Evolutionary conservation across 208 protist species (phyloP).

Genomic region (Ichthyophonus hoferi): DNA sequence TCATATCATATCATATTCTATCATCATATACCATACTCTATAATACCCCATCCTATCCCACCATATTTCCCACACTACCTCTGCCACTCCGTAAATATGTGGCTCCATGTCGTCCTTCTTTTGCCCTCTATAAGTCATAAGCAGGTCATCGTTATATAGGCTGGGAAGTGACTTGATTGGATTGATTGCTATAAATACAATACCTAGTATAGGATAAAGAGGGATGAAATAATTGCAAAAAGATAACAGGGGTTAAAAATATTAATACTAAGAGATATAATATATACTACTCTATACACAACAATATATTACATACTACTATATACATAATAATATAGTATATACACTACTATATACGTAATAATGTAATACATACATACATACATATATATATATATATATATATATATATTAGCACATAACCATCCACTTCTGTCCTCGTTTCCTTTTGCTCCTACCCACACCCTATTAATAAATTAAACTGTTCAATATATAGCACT

Average conservation of each 20-base stretch:
- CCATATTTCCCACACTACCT: not conserved
- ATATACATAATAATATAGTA: not conserved
- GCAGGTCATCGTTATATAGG: slow-evolving; percentile 1
- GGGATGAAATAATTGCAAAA: not conserved
- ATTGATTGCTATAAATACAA: slow-evolving; percentile 51
- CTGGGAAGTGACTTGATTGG: slow-evolving; percentile 36
- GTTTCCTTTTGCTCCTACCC: no score
- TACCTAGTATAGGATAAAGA: slow-evolving; percentile 40
- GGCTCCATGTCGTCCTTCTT: slow-evolving; percentile 64
- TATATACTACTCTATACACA: not conserved
- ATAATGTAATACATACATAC: not conserved
- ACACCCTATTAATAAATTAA: no score
- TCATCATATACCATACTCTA: not conserved
- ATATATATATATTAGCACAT: no score
- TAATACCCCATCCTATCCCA: not conserved
- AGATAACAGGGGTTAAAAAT: not conserved
- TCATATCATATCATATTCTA: not conserved
- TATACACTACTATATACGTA: not conserved
- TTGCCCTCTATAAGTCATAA: slow-evolving; percentile 28
- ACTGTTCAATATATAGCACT: not conserved
- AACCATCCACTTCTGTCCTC: no score
- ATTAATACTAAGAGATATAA: no score
- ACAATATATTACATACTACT: not conserved
- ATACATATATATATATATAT: no score
- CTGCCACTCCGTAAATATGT: slow-evolving; percentile 85